These are phyloP conservation scores for Xylaria grammica DNA, from an alignment of 495 filamentous ascomycete genomes.

Conservation along the genomic window DNA sequence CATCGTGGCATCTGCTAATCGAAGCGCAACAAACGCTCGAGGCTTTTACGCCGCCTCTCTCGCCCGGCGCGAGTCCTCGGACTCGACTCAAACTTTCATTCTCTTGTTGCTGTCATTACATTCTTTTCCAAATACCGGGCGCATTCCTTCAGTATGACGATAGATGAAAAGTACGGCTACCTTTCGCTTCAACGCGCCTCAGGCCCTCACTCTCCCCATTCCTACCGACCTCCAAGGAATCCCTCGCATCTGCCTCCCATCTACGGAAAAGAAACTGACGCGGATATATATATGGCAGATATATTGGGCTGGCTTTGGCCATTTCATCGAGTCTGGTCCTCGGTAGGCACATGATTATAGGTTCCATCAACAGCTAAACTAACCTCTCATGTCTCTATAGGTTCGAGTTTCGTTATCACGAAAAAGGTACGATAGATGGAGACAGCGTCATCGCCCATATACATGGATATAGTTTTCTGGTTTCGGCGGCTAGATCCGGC, in stretches of 20 bases:
- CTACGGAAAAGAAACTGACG: constrained; percentile 39
- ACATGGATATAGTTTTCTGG: constrained; percentile 24
- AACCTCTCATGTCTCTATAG: constrained; percentile 50
- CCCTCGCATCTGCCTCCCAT: not conserved
- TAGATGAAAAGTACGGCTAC: constrained; percentile 80
- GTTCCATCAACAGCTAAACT: constrained; percentile 22
- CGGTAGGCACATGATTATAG: constrained; percentile 60
- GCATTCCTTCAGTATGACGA: constrained; percentile 61
- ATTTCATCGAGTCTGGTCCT: constrained; percentile 92
- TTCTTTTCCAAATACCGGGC: constrained; percentile 27
- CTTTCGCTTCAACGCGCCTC: constrained; percentile 18
- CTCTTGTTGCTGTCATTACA: constrained; percentile 26
- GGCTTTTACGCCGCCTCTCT: constrained; percentile 32
- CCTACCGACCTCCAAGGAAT: constrained; percentile 3
- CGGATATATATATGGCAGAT: constrained; percentile 62
- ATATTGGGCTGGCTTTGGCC: constrained; percentile 87
- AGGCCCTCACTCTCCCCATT: not conserved
- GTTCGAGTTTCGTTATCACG: constrained; percentile 91
- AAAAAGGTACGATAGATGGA: constrained; percentile 70
- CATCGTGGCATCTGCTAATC: constrained; percentile 37
- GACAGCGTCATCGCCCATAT: constrained; percentile 2
- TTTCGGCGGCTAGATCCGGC: constrained; percentile 15
- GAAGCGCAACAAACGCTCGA: constrained; percentile 33
- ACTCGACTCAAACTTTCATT: constrained; percentile 5
- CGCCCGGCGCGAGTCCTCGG: constrained; percentile 47